A percentile compares a stretch with the other conserved stretches of the same genome.
phyloP scores from a whole-genome alignment of 768 basidiomycete genomes.

The Boletus huronensis region DNA sequence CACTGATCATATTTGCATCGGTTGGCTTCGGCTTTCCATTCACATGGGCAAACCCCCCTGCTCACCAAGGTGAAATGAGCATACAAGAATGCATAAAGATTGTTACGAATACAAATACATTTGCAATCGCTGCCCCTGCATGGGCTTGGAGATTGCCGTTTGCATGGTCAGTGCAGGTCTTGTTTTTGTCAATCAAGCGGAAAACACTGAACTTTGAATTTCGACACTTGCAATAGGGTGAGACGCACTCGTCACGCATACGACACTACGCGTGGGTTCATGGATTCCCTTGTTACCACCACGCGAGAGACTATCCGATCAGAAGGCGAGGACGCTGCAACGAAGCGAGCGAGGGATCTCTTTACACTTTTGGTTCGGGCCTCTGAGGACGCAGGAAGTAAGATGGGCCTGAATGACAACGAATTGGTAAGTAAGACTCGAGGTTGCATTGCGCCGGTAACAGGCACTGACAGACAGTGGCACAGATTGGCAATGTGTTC shows the following conservation, averaged over 20 bases:
- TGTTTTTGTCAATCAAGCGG: not conserved
- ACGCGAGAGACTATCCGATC: slow-evolving; percentile 13
- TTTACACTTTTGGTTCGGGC: slow-evolving; percentile 22
- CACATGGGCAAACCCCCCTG: slow-evolving; percentile 17
- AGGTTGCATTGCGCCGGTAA: not conserved
- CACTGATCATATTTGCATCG: slow-evolving; percentile 21
- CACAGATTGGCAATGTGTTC: slow-evolving; percentile 53
- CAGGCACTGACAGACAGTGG: not conserved
- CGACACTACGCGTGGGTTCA: slow-evolving; percentile 21
- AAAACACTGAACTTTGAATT: not conserved
- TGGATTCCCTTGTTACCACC: slow-evolving; percentile 12
- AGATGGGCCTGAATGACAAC: slow-evolving; percentile 10
- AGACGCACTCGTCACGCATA: slow-evolving; percentile 18
- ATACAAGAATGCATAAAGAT: slow-evolving; percentile 21
- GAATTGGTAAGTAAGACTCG: slow-evolving; percentile 15
- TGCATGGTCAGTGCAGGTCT: slow-evolving; percentile 6
- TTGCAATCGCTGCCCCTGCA: slow-evolving; percentile 17
- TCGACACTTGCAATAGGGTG: slow-evolving; percentile 11
- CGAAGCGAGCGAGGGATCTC: slow-evolving; percentile 13
- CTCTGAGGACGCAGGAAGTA: slow-evolving; percentile 19
- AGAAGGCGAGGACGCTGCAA: not conserved
- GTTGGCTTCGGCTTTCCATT: slow-evolving; percentile 25
- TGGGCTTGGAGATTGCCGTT: slow-evolving; percentile 26
- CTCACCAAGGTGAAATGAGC: slow-evolving; percentile 14
- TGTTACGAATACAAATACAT: slow-evolving; percentile 8